These are phyloP conservation scores for Beauveria medogensis DNA, from an alignment of 2,329 filamentous ascomycete species.

Conservation along the genomic window DNA sequence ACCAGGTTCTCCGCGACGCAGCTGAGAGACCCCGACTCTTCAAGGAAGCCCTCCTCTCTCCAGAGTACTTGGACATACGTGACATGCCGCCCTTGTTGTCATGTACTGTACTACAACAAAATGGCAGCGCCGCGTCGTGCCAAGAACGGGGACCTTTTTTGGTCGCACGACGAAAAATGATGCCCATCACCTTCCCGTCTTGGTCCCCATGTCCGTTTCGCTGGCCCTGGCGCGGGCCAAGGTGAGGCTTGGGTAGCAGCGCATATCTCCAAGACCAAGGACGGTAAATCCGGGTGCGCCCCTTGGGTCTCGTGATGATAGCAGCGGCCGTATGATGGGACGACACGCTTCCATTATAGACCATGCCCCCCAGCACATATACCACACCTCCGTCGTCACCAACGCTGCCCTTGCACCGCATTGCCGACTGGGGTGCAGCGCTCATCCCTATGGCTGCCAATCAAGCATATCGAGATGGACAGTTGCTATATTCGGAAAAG, in stretches of 20 bases:
- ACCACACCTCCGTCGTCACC: not conserved
- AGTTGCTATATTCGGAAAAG: slow-evolving; percentile 4
- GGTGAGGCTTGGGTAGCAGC: not conserved
- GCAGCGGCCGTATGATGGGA: not conserved
- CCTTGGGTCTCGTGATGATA: not conserved
- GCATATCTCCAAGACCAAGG: not conserved
- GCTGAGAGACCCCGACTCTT: not conserved
- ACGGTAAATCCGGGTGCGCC: not conserved
- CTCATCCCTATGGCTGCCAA: not conserved
- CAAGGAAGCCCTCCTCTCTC: not conserved
- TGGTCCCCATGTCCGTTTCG: not conserved
- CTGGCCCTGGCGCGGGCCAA: not conserved
- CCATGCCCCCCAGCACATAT: not conserved
- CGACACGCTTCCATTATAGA: not conserved
- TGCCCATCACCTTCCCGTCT: slow-evolving; percentile 4
- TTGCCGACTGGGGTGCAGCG: slow-evolving; percentile 1
- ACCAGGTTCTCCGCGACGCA: not conserved
- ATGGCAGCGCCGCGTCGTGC: not conserved
- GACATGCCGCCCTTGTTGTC: no score
- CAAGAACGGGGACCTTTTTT: not conserved
- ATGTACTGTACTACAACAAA: not conserved
- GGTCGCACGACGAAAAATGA: not conserved
- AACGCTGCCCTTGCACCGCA: not conserved
- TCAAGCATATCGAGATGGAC: slow-evolving; percentile 4
- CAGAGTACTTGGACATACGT: no score